A percentile compares a stretch with the other conserved stretches of the same genome.
These are phyloP conservation scores for Neopestalotiopsis sp. DNA, from an alignment of 2,329 filamentous ascomycete species.

Conservation along the genomic window DNA sequence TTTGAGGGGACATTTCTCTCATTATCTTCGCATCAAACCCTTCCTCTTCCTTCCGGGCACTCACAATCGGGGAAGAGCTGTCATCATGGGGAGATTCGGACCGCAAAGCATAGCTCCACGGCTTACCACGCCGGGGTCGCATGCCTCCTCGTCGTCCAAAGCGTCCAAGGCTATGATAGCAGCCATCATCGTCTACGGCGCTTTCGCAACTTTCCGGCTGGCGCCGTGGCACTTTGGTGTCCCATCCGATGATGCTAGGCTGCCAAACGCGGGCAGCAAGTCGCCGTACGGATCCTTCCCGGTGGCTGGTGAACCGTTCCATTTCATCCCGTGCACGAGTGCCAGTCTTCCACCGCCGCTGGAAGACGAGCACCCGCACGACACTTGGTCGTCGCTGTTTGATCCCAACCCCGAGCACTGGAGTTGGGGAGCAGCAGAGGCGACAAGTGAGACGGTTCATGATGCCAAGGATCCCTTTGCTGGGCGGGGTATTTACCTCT, in stretches of 20 bases:
- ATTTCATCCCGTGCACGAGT: conserved; percentile 52
- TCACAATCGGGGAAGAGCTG: background rate
- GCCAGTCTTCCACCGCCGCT: conserved; percentile 46
- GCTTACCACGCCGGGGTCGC: background rate
- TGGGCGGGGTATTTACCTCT: conserved; percentile 52
- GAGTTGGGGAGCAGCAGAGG: conserved; percentile 47
- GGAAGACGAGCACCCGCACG: conserved; percentile 42
- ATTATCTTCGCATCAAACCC: background rate
- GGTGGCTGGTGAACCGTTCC: conserved; percentile 48
- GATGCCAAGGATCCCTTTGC: conserved; percentile 37
- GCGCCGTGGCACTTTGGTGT: background rate
- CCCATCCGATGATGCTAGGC: background rate
- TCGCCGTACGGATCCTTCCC: conserved; percentile 47
- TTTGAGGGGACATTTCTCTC: background rate
- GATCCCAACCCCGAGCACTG: conserved; percentile 51
- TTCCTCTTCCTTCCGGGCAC: background rate
- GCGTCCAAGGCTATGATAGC: background rate
- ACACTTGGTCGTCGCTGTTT: conserved; percentile 47
- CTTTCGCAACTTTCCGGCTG: background rate
- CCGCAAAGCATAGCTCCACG: background rate
- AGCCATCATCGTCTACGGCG: background rate
- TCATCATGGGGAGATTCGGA: background rate
- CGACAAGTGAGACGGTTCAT: conserved; percentile 14
- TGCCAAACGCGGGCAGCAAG: background rate
- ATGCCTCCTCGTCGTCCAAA: background rate